Percentiles rank a stretch among this genome's conserved stretches.
Evolutionary conservation across 345 rosid genomes (phyloP).

Genomic region (Brassica carinata): DNA sequence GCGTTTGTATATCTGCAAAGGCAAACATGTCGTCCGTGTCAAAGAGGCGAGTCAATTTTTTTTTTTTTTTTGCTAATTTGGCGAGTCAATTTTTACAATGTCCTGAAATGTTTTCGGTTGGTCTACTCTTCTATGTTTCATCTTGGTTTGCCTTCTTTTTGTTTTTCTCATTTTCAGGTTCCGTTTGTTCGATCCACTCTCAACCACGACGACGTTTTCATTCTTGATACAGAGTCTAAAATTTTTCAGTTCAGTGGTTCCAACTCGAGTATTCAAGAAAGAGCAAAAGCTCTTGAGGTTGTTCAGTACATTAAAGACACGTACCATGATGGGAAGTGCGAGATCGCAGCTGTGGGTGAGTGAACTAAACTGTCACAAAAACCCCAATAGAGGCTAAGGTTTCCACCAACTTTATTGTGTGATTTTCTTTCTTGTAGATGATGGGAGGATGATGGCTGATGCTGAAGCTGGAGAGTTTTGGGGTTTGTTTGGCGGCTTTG

Average conservation of each 20-base stretch:
- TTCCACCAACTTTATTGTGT: constrained; percentile 13
- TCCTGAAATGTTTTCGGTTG: background rate
- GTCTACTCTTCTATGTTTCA: background rate
- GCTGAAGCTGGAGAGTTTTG: constrained; percentile 98
- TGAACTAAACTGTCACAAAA: constrained; percentile 30
- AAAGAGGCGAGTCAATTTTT: constrained; percentile 70
- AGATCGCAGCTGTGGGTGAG: constrained; percentile 92
- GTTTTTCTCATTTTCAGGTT: constrained; percentile 58
- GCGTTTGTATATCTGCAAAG: constrained; percentile 85
- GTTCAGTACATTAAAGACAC: constrained; percentile 96
- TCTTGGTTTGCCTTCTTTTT: constrained; percentile 15
- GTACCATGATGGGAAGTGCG: constrained; percentile 95
- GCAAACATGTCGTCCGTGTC: constrained; percentile 91
- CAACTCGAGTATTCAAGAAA: constrained; percentile 94
- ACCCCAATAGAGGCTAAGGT: background rate
- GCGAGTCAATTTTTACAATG: constrained; percentile 46
- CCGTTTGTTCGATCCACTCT: constrained; percentile 91
- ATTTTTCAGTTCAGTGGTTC: constrained; percentile 97
- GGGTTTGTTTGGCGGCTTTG: constrained; percentile 97
- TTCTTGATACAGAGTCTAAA: constrained; percentile 88
- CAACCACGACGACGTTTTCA: constrained; percentile 93
- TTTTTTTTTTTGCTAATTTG: too few species aligned
- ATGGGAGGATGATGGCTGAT: constrained; percentile 99
- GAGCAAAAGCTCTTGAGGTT: constrained; percentile 98
- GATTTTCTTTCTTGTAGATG: constrained; percentile 57